phyloP scores from a whole-genome alignment of 1,284 basidiomycete genomes.

The Fomitopsis pinicola region DNA sequence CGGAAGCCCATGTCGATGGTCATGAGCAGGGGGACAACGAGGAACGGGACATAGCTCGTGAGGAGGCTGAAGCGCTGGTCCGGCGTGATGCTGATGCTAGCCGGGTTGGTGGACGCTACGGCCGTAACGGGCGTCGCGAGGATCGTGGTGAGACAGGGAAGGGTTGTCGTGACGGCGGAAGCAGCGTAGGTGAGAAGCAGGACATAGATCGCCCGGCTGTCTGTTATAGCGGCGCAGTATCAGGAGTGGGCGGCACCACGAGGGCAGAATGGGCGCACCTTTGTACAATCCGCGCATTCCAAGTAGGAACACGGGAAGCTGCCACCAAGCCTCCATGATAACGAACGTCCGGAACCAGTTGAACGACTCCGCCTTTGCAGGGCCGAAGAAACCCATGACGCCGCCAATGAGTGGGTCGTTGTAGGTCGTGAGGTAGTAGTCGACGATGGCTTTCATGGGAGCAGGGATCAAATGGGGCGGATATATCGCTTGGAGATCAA shows the following conservation, averaged over 20 bases:
- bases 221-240: conserved; percentile 3
- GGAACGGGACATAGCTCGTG: conserved; percentile 73
- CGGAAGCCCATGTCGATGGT: conserved; percentile 65
- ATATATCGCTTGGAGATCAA: conserved; percentile 71
- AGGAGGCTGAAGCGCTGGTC: conserved; percentile 53
- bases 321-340: conserved; percentile 63
- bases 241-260: not conserved
- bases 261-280: conserved; percentile 36
- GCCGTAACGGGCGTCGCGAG: conserved; percentile 40
- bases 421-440: conserved; percentile 45
- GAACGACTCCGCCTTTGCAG: conserved; percentile 29
- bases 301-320: conserved; percentile 72
- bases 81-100: conserved; percentile 32
- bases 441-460: conserved; percentile 36
- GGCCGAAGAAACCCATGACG: conserved; percentile 40
- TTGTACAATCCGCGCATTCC: conserved; percentile 64
- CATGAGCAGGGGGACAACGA: conserved; percentile 68
- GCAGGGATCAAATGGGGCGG: conserved; percentile 46
- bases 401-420: conserved; percentile 63
- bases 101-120: conserved; percentile 26
- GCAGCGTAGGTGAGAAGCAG: conserved; percentile 72
- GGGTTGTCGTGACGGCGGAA: conserved; percentile 72
- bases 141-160: conserved; percentile 65
- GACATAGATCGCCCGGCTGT: conserved; percentile 34
- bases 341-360: conserved; percentile 68